Base-by-base conservation (phyloP, 495 filamentous ascomycete genomes). In the Aspergillus carlsbadensis region DNA sequence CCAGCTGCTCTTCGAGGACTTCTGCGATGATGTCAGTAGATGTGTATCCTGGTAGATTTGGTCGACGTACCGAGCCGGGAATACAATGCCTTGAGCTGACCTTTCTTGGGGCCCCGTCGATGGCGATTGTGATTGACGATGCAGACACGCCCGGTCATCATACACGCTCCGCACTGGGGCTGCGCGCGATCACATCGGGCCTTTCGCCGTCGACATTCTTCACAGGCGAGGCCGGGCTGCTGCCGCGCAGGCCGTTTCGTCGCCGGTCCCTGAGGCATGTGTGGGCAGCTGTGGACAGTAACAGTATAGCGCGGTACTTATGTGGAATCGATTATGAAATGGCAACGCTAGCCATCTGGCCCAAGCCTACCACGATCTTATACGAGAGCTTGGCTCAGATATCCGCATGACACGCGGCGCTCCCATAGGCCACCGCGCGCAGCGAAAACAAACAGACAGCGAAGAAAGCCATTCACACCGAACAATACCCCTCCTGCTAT, bases 131-230 rank as follows among this genome's bases (percentile, higher is more conserved):
- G 21, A 5, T 41, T 42, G 2, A 52, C 36, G 1, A 41, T n/a
- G 21, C 49, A 52, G 2, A 40, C 21, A 11, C 20, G 1, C 6
- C 37, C 49, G 1, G 22, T 29, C 21, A 18, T 37, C 35, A 31
- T 5, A 21, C 49, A 52, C 14, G 37, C 21, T 13, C 49, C 49
- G 11, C 49, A 52, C 18, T 42, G 52, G 10, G 42, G 52, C 40
- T 45, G 17, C 6, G 14, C n/a, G 2, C 49, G 36, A 15, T 52
- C 49, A 42, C 49, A 52, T 31, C 49, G 35, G 1, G 37, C 36
- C 21, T 52, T 52, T 10, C 49, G 36, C 10, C 31, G 26, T 14
- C 49, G 49, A 17, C 49, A 52, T n/a, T 52, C 35, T 17, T 52
- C 49, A n/a, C 49, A 52, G 3, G 49, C 49, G 1, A 42, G 13